These are phyloP conservation scores for Penicillium sp. DNA, from an alignment of 2,329 filamentous ascomycete genomes.

Conservation along the genomic window DNA sequence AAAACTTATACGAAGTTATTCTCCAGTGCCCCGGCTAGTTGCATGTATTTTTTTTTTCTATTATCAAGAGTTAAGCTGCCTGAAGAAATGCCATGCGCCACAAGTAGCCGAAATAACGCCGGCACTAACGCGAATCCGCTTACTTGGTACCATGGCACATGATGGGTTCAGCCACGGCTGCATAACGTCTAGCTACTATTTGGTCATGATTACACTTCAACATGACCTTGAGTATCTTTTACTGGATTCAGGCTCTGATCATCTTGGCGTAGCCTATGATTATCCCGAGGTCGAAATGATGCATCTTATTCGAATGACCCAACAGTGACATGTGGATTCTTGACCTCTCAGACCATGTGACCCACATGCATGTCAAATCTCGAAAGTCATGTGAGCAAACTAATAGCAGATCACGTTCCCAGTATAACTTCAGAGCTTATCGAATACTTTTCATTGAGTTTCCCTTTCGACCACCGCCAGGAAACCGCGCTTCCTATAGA, in stretches of 20 bases:
- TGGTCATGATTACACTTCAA: background rate
- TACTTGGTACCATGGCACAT: background rate
- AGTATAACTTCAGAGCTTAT: background rate
- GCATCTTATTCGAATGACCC: no score
- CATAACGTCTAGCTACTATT: background rate
- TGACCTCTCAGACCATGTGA: background rate
- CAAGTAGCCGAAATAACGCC: background rate
- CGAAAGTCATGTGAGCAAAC: no score
- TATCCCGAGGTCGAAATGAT: no score
- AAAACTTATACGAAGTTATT: background rate
- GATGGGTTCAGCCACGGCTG: background rate
- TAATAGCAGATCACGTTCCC: no score
- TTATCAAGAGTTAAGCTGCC: background rate
- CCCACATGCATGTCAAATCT: background rate
- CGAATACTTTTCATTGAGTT: background rate
- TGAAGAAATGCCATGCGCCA: background rate
- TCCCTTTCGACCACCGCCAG: background rate
- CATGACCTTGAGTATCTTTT: no score
- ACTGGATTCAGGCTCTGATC: no score
- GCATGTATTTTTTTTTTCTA: background rate
- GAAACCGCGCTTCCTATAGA: background rate
- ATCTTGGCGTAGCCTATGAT: no score
- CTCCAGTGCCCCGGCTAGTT: background rate
- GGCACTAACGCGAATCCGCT: background rate
- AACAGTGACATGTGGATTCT: no score